phyloP scores from a whole-genome alignment of 169 alveolate species.

The Cryptosporidium xiaoi region DNA sequence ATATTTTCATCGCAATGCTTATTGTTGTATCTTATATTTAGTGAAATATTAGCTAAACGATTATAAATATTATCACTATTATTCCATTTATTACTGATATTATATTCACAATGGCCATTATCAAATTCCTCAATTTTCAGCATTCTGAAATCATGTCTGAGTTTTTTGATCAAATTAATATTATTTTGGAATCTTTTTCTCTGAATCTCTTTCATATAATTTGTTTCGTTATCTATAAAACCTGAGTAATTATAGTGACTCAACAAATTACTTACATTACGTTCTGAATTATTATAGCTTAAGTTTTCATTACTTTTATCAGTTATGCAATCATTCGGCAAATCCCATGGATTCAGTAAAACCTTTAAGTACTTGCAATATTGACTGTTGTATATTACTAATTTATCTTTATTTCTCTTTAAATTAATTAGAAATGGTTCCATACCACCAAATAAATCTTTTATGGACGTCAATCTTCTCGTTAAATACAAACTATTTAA shows the following conservation, averaged over 20 bases:
- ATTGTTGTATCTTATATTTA: slow-evolving; percentile 4
- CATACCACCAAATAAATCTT: not conserved
- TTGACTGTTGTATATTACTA: not conserved
- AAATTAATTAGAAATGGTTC: not conserved
- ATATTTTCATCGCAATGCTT: not conserved
- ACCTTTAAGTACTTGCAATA: slow-evolving; percentile 14
- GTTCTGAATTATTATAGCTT: not conserved
- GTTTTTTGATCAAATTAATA: not conserved
- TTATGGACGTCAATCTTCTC: not conserved
- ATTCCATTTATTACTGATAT: not conserved
- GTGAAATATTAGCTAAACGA: slow-evolving; percentile 5
- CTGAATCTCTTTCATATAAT: not conserved
- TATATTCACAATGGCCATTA: not conserved
- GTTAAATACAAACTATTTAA: too few relatives aligned
- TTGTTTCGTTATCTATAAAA: not conserved
- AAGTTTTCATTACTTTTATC: not conserved
- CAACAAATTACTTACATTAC: not conserved
- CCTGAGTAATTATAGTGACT: not conserved
- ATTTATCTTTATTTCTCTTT: not conserved
- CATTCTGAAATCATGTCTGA: not conserved
- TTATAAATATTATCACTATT: slow-evolving; percentile 1
- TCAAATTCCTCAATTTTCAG: not conserved
- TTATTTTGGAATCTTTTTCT: not conserved
- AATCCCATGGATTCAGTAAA: slow-evolving; percentile 21
- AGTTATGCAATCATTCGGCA: slow-evolving; percentile 15